Percentiles rank a stretch among this genome's conserved stretches.
Evolutionary conservation across 352 stramenopile species (phyloP).

Genomic region (Phytophthora sp.): DNA sequence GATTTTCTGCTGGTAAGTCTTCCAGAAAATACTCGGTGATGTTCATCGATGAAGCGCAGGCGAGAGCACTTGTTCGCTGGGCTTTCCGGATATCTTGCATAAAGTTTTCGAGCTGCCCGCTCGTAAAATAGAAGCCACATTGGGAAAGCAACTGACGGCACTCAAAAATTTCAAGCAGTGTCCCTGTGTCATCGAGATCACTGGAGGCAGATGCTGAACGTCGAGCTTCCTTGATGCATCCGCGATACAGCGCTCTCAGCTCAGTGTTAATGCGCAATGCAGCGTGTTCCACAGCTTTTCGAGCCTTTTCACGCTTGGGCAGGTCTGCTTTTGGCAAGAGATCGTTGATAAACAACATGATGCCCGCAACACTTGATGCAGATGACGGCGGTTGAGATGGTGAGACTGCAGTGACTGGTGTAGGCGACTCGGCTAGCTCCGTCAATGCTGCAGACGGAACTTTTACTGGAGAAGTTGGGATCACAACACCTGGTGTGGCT

Average conservation of each 20-base stretch:
- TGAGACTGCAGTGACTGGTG: constrained; percentile 1
- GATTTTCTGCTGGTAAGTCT: constrained; percentile 30
- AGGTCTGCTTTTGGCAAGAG: constrained; percentile 35
- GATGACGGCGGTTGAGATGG: constrained; percentile 8
- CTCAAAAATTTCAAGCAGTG: constrained; percentile 57
- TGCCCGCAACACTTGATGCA: constrained; percentile 16
- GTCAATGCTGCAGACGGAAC: background rate
- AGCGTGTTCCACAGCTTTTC: constrained; percentile 54
- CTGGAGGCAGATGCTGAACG: constrained; percentile 2
- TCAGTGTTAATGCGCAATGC: constrained; percentile 71
- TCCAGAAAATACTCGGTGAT: constrained; percentile 15
- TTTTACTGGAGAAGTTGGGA: background rate
- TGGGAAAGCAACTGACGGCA: constrained; percentile 54
- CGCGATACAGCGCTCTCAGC: constrained; percentile 60
- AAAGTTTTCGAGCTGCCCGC: constrained; percentile 43
- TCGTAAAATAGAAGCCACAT: constrained; percentile 47
- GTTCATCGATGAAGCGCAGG: constrained; percentile 16
- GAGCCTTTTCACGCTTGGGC: constrained; percentile 42
- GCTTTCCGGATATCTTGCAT: constrained; percentile 43
- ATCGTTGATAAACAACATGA: constrained; percentile 67
- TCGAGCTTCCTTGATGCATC: constrained; percentile 44
- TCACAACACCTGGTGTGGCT: background rate
- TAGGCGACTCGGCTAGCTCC: constrained; percentile 2
- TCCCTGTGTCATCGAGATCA: constrained; percentile 26
- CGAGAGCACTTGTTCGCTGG: constrained; percentile 38